A percentile compares a stretch with the other conserved stretches of the same genome.
These are phyloP conservation scores for Boletus albobrunnescens DNA, from an alignment of 1,284 basidiomycete genomes.

Conservation along the genomic window DNA sequence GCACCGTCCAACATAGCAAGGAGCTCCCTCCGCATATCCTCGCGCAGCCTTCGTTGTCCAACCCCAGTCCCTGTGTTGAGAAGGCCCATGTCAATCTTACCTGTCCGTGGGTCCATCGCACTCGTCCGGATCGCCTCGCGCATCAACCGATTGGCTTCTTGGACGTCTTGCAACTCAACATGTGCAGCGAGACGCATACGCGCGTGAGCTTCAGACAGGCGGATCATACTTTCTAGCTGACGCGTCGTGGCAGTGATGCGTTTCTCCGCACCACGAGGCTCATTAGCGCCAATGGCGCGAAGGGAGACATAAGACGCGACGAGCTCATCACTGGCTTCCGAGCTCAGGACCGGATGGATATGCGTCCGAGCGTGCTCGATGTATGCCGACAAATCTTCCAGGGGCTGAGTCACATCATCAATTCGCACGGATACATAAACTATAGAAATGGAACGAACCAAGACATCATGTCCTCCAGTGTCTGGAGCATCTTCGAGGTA, in stretches of 20 bases:
- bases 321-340: slow-evolving; percentile 81
- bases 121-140: slow-evolving; percentile 91
- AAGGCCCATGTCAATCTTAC: slow-evolving; percentile 94
- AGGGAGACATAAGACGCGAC: slow-evolving; percentile 90
- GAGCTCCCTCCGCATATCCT: slow-evolving; percentile 81
- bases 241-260: slow-evolving; percentile 97
- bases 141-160: slow-evolving; percentile 90
- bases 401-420: slow-evolving; percentile 49
- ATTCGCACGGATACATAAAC: background rate
- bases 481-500: slow-evolving; percentile 88
- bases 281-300: slow-evolving; percentile 82
- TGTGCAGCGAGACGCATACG: slow-evolving; percentile 87
- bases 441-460: slow-evolving; percentile 50
- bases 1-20: slow-evolving; percentile 62
- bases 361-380: slow-evolving; percentile 92
- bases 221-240: slow-evolving; percentile 96
- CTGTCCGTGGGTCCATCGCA: slow-evolving; percentile 92
- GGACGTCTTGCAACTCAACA: slow-evolving; percentile 85
- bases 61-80: slow-evolving; percentile 91
- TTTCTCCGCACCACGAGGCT: slow-evolving; percentile 83
- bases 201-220: slow-evolving; percentile 95
- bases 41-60: slow-evolving; percentile 77
- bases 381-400: slow-evolving; percentile 89
- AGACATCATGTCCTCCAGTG: slow-evolving; percentile 60
- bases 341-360: slow-evolving; percentile 85